phyloP scores from a whole-genome alignment of 2,329 filamentous ascomycete species.

The Onygena corvina region DNA sequence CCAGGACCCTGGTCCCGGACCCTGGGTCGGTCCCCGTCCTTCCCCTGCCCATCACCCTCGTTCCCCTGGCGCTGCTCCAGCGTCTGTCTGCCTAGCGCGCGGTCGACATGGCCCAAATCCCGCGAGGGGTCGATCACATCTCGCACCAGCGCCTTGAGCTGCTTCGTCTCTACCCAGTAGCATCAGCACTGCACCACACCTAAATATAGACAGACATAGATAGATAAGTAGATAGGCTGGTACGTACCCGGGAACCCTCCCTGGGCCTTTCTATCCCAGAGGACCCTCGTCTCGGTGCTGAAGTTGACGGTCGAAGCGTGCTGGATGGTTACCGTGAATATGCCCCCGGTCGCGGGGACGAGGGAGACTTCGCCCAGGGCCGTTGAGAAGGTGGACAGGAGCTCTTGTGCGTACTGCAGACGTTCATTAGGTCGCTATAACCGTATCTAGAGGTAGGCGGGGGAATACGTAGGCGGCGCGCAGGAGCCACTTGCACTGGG shows the following conservation, averaged over 20 bases:
- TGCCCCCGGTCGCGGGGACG: conserved; percentile 70
- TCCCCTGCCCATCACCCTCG: not conserved
- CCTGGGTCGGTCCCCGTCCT: not conserved
- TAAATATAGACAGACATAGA: not conserved
- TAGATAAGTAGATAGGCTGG: not conserved
- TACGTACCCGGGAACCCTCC: conserved; percentile 67
- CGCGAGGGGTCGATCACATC: conserved; percentile 68
- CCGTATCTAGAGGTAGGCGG: not conserved
- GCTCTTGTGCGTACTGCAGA: conserved; percentile 74
- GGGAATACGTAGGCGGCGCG: conserved; percentile 65
- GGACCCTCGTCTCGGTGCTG: conserved; percentile 39
- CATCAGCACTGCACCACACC: no score
- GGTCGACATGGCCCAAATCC: conserved; percentile 71
- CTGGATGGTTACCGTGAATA: conserved; percentile 62
- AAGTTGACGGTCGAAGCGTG: conserved; percentile 19
- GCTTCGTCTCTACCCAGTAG: conserved; percentile 56
- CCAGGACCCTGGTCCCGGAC: not conserved
- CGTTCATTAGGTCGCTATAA: not conserved
- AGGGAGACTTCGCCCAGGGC: conserved; percentile 77
- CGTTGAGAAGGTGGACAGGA: conserved; percentile 82
- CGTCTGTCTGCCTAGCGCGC: conserved; percentile 25
- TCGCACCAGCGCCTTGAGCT: conserved; percentile 71
- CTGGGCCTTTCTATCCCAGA: conserved; percentile 82
- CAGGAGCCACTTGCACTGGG: conserved; percentile 86
- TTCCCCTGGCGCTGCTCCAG: not conserved